Base-by-base conservation (phyloP, 2,329 filamentous ascomycete species). In the Stagonosporopsis chrysanthemi region DNA sequence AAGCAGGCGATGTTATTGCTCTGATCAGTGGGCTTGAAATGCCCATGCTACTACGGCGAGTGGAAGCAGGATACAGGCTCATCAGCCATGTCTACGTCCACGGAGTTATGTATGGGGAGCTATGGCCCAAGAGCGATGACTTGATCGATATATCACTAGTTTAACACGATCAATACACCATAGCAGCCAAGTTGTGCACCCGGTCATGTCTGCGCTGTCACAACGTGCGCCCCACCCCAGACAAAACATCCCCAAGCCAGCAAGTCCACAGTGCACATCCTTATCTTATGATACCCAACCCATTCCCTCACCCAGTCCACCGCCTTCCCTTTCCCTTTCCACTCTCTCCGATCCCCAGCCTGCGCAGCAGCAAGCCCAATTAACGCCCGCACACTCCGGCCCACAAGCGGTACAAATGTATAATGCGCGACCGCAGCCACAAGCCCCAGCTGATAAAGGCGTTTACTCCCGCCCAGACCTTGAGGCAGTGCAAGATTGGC, bases 201-300 rank as follows among this genome's bases (percentile, higher is more conserved):
- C 2, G 6, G 24, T 26, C 6, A 24, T 23, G 38, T n/a, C 22
- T 24, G 9, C 12, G 22, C 6, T 3, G 38, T 15, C 1, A 40
- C 22, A 40, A 22, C 38, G 15, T 39, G 36, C 36, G 22, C 36
- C 8, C 7, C 36, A 7, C 36, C 36, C 36, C 36, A 39, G 4
- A 22, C 5, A 61, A 67, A 71, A 46, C 56, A 56, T 22, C 44
- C 56, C 67, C 59, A 70, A 56, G 68, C 66, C 28, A 56, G 22
- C n/a, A 64, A 8, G 64, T 72, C 68, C 35, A 70, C 68, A 14
- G 48, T 69, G 15, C 24, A 36, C 64, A 68, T 66, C 55, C 69
- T 44, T 0, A 65, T 17, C 45, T 19, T 63, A 58, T 69, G 69
- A 43, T 54, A 57, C 3, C 60, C 53, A 23, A 64, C 56, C 69